Percentiles rank a stretch among this genome's conserved stretches.
These are phyloP conservation scores for Cystobasidium slooffiae DNA, from an alignment of 1,284 basidiomycete genomes.

Conservation along the genomic window DNA sequence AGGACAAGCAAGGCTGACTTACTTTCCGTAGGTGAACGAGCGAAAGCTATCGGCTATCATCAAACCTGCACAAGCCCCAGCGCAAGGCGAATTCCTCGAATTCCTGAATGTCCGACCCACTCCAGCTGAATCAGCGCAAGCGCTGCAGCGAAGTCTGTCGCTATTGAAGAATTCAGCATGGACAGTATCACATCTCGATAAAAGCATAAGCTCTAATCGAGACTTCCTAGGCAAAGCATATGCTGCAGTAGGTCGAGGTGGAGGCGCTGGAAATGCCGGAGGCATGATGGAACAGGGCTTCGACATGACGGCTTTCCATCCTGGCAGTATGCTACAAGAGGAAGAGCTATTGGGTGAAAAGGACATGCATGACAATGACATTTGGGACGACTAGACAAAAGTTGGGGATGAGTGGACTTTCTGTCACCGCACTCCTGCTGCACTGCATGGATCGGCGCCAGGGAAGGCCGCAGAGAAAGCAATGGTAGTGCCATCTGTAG, in stretches of 20 bases:
- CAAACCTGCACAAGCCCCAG: background rate
- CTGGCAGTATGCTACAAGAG: constrained; percentile 16
- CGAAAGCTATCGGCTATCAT: constrained; percentile 25
- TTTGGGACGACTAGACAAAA: background rate
- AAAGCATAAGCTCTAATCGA: background rate
- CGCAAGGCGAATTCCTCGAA: constrained; percentile 24
- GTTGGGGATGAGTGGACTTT: no score
- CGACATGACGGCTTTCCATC: constrained; percentile 1
- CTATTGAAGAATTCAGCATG: background rate
- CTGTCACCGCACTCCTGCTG: background rate
- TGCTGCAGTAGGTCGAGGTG: background rate
- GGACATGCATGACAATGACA: background rate
- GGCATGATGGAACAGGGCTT: background rate
- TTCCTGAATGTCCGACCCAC: background rate
- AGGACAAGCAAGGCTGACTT: background rate
- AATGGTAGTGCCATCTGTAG: constrained; percentile 8
- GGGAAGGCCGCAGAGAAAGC: background rate
- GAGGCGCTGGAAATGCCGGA: background rate
- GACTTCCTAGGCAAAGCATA: constrained; percentile 36
- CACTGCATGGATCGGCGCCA: background rate
- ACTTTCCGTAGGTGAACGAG: constrained; percentile 3
- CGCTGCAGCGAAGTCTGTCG: constrained; percentile 6
- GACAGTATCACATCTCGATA: constrained; percentile 24
- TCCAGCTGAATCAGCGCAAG: background rate
- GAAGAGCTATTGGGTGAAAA: constrained; percentile 29